Base-by-base conservation (phyloP, 129 eudicot species). In the Lonicera japonica region DNA sequence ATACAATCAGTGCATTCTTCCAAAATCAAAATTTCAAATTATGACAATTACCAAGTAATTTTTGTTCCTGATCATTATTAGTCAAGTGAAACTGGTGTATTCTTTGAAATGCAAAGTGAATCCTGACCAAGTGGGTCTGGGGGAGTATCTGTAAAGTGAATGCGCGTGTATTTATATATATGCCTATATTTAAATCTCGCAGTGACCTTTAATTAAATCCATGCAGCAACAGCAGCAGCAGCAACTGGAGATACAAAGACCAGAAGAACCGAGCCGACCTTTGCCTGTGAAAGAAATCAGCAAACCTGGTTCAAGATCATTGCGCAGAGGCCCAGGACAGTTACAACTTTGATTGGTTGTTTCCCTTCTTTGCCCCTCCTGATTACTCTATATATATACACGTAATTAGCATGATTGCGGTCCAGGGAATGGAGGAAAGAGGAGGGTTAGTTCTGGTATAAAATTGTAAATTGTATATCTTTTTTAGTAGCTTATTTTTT, bases 401-500 rank as follows among this genome's bases (percentile, higher is more conserved):
- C 13, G 13, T 8, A 14, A 14, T 43, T 43, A 43, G 36, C 36
- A 4, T 10, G 13, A 3, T 43, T 14, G 50, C 50, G 13, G 16
- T 4, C 50, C 16, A 8, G 16, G 50, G 13, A 14, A 8, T 43
- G 13, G 13, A 14, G 13, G 50, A 11, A 14, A 43, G 15, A 65
- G 48, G n/a, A n/a, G 54, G 63, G 64, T 56, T 60, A 69, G 73
- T 40, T 61, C 64, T 64, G 58, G 77, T 62, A 57, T 38, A 29
- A 73, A 70, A 25, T 23, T 80, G 83, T 89, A 89, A 77, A 80
- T 77, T 85, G 90, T 82, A 82, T 65, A 82, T 89, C 64, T 22
- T 72, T 6, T 29, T 2, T 29, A 29, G 36, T 29, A 29, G 36
- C 36, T 29, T 29, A 29, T 29, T 29, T 29, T 29, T 29, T 29